phyloP scores from a whole-genome alignment of 805 yeast species.

The Saccharomycopsis guyanensis region DNA sequence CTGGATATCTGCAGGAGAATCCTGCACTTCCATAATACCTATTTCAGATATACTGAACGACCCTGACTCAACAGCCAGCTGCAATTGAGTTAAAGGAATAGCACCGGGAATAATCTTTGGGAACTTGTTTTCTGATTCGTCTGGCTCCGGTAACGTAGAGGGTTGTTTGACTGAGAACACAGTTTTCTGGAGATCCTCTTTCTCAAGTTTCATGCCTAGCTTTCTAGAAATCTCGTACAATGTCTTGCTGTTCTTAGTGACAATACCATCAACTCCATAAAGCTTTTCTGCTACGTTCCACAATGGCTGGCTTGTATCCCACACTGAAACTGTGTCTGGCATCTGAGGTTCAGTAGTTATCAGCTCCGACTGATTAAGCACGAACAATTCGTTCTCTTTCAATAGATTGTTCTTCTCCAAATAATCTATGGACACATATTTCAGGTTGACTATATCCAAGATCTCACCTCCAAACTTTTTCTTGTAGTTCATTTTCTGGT shows the following conservation, averaged over 20 bases:
- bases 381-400: slow-evolving; percentile 24
- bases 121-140: not conserved
- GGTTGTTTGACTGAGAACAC: not conserved
- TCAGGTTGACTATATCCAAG: slow-evolving; percentile 44
- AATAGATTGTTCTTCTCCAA: slow-evolving; percentile 26
- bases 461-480: slow-evolving; percentile 70
- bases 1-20: not conserved
- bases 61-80: not conserved
- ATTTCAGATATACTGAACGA: not conserved
- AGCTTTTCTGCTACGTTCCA: slow-evolving; percentile 31
- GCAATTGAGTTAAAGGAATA: not conserved
- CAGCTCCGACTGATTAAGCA: slow-evolving; percentile 19
- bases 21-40: not conserved
- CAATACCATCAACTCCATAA: too few species aligned
- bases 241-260: too few species aligned
- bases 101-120: not conserved
- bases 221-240: not conserved
- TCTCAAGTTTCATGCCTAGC: not conserved
- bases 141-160: not conserved
- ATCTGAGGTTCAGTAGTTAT: not conserved
- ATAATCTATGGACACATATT: slow-evolving; percentile 34
- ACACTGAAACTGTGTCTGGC: not conserved
- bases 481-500: slow-evolving; percentile 79
- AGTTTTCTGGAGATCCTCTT: slow-evolving; percentile 19
- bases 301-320: not conserved